Conservation (phyloP, 371 early-diverging fungal species). For the Phascolomyces articulosus region DNA sequence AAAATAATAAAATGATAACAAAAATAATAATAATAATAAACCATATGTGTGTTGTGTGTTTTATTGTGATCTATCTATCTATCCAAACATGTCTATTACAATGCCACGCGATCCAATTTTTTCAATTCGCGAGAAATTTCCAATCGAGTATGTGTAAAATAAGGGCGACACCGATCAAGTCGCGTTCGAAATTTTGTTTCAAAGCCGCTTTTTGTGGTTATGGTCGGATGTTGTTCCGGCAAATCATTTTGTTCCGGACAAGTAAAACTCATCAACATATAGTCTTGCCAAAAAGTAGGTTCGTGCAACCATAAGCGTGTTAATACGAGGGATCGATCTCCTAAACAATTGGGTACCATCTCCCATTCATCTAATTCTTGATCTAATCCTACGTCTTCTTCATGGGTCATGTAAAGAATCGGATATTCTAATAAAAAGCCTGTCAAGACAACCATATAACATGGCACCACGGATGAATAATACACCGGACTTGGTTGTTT, state of each 20-base stretch:
- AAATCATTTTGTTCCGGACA: constrained; percentile 17
- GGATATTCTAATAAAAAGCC: constrained; percentile 56
- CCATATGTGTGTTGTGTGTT: too few relatives aligned
- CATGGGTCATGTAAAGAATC: constrained; percentile 38
- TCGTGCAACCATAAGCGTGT: constrained; percentile 23
- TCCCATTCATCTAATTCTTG: constrained; percentile 45
- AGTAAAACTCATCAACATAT: constrained; percentile 36
- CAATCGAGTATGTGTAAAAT: neutral
- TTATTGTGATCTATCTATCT: too few relatives aligned
- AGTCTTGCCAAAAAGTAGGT: neutral
- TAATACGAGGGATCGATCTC: constrained; percentile 25
- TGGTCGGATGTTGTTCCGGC: neutral
- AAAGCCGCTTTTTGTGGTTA: neutral
- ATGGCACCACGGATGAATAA: constrained; percentile 20
- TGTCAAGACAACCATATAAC: constrained; percentile 48
- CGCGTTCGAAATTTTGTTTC: neutral
- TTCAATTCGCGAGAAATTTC: constrained; percentile 2
- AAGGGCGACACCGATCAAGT: neutral
- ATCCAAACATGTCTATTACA: neutral
- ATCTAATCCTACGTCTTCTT: constrained; percentile 18
- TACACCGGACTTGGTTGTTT: constrained; percentile 7
- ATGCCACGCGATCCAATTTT: constrained; percentile 16
- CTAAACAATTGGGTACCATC: constrained; percentile 37
- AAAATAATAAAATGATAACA: too few relatives aligned
- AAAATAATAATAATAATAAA: neutral